phyloP scores from a whole-genome alignment of 768 basidiomycete genomes.

The Austroboletus eburneus region DNA sequence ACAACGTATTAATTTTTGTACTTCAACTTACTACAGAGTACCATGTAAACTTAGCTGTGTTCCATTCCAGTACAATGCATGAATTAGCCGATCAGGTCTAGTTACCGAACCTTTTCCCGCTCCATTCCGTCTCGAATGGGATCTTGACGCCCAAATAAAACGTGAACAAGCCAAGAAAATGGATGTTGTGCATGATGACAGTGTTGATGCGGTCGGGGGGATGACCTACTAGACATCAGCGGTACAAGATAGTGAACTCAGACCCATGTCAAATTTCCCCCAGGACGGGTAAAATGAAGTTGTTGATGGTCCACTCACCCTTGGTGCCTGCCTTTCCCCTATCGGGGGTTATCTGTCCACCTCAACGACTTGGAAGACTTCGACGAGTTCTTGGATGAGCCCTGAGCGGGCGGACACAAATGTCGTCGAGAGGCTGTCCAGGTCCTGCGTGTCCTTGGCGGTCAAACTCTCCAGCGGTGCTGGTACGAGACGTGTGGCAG shows the following conservation, averaged over 20 bases:
- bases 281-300: conserved; percentile 74
- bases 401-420: conserved; percentile 67
- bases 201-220: conserved; percentile 86
- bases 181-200: conserved; percentile 76
- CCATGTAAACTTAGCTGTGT: too few relatives aligned
- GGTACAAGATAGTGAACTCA: too few relatives aligned
- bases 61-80: too few relatives aligned
- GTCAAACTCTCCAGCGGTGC: conserved; percentile 16
- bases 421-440: conserved; percentile 46
- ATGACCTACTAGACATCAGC: conserved; percentile 52
- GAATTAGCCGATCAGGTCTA: too few relatives aligned
- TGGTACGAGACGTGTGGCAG: conserved; percentile 47
- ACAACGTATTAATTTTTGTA: too few relatives aligned
- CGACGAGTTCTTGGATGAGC: conserved; percentile 76
- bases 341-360: conserved; percentile 74
- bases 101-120: conserved; percentile 63
- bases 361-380: conserved; percentile 81
- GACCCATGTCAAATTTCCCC: conserved; percentile 73
- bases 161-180: conserved; percentile 71
- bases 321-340: conserved; percentile 72
- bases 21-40: too few relatives aligned
- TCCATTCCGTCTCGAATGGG: conserved; percentile 76
- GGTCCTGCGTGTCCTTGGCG: conserved; percentile 43
- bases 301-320: conserved; percentile 84
- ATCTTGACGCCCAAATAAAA: conserved; percentile 84